Percentiles rank a stretch among this genome's conserved stretches.
Evolutionary conservation across 1,284 basidiomycete species (phyloP).

Genomic region (Rhodotorula sp.): DNA sequence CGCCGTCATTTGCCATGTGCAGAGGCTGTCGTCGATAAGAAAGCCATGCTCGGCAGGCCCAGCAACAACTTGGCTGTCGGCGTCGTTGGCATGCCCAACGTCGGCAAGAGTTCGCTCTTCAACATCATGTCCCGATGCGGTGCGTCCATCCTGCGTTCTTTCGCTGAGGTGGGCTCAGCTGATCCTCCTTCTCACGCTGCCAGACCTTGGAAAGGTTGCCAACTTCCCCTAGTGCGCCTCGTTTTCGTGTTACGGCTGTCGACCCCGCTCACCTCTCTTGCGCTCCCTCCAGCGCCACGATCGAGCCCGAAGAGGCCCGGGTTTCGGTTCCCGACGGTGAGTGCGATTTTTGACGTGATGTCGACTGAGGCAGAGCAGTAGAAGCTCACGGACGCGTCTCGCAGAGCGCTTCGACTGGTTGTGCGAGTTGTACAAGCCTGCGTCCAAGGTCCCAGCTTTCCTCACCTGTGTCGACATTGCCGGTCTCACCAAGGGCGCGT

Average conservation of each 20-base stretch:
- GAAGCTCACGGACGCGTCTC: neutral
- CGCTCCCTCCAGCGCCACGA: constrained; percentile 37
- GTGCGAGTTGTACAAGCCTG: constrained; percentile 85
- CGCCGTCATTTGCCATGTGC: constrained; percentile 44
- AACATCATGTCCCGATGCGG: constrained; percentile 92
- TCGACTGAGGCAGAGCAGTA: neutral
- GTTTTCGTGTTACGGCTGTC: neutral
- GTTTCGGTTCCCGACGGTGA: constrained; percentile 89
- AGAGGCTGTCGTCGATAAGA: constrained; percentile 72
- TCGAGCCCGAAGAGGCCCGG: constrained; percentile 78
- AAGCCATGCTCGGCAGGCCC: constrained; percentile 78
- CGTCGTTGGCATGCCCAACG: constrained; percentile 93
- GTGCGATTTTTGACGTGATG: neutral
- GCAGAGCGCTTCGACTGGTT: constrained; percentile 86
- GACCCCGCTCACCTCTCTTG: constrained; percentile 12
- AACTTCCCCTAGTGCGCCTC: constrained; percentile 81
- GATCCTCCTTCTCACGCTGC: neutral
- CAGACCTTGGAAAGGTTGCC: constrained; percentile 87
- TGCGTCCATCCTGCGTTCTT: constrained; percentile 45
- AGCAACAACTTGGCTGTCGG: constrained; percentile 88
- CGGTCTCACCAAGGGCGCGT: constrained; percentile 92
- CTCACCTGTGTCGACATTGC: constrained; percentile 99
- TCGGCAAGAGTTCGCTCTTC: constrained; percentile 83
- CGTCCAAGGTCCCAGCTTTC: constrained; percentile 84
- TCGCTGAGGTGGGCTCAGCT: fast-evolving